Evolutionary conservation across 2,329 filamentous ascomycete species (phyloP), one percentile per base, ranked within the genome.

Genomic region (Diaporthe longicolla): DNA sequence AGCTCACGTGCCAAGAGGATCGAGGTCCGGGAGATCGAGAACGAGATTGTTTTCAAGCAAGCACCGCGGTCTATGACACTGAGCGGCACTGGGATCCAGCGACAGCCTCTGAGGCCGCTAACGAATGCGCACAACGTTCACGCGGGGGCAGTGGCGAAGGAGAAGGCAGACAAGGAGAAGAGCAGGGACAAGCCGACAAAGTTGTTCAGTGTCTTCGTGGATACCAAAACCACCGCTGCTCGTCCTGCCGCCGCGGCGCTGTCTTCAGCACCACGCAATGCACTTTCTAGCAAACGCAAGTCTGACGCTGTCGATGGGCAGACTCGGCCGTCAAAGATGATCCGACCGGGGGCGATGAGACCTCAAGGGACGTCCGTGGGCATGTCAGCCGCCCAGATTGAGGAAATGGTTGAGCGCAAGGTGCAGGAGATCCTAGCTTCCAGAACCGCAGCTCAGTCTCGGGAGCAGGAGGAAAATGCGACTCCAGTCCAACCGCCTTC

Each of bases 1-100:
- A 97, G 95, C 79, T 98, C 97, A 69, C 90, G 96, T 15, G 97
- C 96, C 32, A 98, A 98, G 87, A 95, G 97, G 80, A 98, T 98
- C 78, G 96, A 98, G 82, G 93, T 98, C 15, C 93, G 95, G 68
- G 97, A 98, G 82, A 94, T 98, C 73, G 96, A 98, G 83, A 98
- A 98, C 80, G 95, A 98, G 80, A 93, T 97, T 5, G 92, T 98
- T 54, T 97, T 94, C 85, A 95, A 94, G 81, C 92, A 93, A 71
- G 89, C 90, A 72, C 91, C 93, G 37, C 89, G 91, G 72, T 86
- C 88, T n/a, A 78, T 83, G 78, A 79, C 84, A 76, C 24, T 85
- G n/a, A 79, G 82, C 4, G 86, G 85, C 10, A 77, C 83, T 4
- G 80, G 81, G 37, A 83, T 87, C 17, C 85, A 87, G 71, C 89